Evolutionary conservation across 2,329 filamentous ascomycete genomes (phyloP), one percentile per base, ranked within the genome.

Genomic region (Escovopsis sp.): DNA sequence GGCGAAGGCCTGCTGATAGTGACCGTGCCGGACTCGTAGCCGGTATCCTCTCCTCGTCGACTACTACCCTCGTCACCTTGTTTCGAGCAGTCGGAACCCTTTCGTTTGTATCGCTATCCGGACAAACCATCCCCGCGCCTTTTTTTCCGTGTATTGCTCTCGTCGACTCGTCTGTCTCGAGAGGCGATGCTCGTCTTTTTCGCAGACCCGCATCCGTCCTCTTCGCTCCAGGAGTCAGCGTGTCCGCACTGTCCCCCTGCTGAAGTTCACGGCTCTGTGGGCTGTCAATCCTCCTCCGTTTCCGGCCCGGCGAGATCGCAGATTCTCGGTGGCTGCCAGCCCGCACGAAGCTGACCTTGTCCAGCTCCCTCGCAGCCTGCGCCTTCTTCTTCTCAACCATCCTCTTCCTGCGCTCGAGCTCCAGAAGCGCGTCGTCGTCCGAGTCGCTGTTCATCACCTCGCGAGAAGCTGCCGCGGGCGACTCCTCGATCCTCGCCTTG

Each of bases 341-440:
- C 6, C 55, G 53, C 8, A 51, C 47, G 4, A 69, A 57, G 41
- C 55, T 61, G n/a, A 71, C 65, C 10, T 55, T 59, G 1, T 57
- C 59, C 45, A 72, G 58, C 32, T 64, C 58, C 45, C 62, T 58
- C 2, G 61, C 56, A 4, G 64, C 67, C 19, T 60, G 55, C 2
- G 64, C 59, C 33, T 62, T 60, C 42, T 60, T 68, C 35, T 51
- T 50, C 12, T 60, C 59, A 3, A 59, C 64, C 6, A 30, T 6
- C 33, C 52, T 59, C 26, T 57, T 60, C 7, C 55, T 59, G 11
- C 65, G 60, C n/a, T 60, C 55, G 36, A 59, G 47, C 37, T 50
- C 51, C 36, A 53, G 49, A 6, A 58, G 51, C 0, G 58, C 49
- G 40, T 63, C 35, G 30, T 34, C 57, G 38, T 65, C 58, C 3